Evolutionary conservation across 129 eudicot genomes (phyloP), one percentile per base, ranked within the genome.

Genomic region (Pittosporum tobira): DNA sequence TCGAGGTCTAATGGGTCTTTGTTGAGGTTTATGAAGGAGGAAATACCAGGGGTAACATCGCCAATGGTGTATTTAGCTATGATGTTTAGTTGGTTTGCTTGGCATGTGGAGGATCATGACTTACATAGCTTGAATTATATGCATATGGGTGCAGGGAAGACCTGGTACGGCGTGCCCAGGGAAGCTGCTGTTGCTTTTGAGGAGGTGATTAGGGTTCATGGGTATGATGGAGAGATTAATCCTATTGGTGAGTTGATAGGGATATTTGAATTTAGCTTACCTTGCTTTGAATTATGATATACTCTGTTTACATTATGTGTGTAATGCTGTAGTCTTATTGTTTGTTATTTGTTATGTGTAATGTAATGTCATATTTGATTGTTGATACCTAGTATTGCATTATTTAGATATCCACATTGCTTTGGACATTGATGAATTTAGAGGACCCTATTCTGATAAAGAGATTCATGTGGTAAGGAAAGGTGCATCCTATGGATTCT

Each of bases 91-190:
- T 91, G 98, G 98, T 91, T 86, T 62, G 98, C 95, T 59, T 91
- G 98, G 98, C 98, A 91, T 61, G 98, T 83, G 38, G 98, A 91
- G 68, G 98, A 91, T 66, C 98, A 91, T 65, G 98, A 91, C 67
- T 64, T 91, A 59, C 98, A 91, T 70, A 91, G 98, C 74, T 65
- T 91, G 81, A 91, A 86, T 65, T 91, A 86, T 61, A 57, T 91
- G 89, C 98, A 91, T 62, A 46, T 72, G 71, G 98, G 98, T 31
- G 81, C 87, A 4, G 83, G 83, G 20, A 90, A 90, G 74, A 90
- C 95, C 1, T 90, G 95, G 98, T 90, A 90, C 58, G 95, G 95
- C 13, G 95, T 90, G 60, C 95, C 95, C 0, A 62, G 66, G 48
- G 95, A 85, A 26, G 98, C 94, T 1, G 90, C 98, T 0, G 71